Evolutionary conservation across 495 filamentous ascomycete genomes (phyloP), one percentile per base, ranked within the genome.

Genomic region (Eremomyces bilateralis): DNA sequence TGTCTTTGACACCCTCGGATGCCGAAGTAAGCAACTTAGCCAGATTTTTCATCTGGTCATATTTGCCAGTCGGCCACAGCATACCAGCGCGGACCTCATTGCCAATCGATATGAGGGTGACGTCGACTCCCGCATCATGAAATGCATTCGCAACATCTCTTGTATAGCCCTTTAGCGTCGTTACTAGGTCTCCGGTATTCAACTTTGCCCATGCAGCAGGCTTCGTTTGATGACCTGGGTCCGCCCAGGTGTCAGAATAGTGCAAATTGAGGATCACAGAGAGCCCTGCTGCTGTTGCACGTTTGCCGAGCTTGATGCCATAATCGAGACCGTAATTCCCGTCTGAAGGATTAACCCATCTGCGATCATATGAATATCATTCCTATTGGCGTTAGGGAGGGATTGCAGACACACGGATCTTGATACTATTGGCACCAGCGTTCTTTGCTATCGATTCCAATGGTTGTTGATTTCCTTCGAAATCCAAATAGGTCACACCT

Each of bases 241-340:
- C 30, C 12, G 30, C 30, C 64, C 63, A 84, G 4, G 66, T 76
- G 55, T 80, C 72, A 47, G 64, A 70, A 38, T 67, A 69, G 53
- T 81, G 74, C 37, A 82, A 53, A 49, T 83, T 69, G 34, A 82
- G 51, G 42, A 75, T 78, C 10, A 80, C 61, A 0, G 53, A 56
- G 35, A 80, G 53, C 0, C 75, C 74, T 4, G 61, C 67, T n/a
- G 61, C 64, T 42, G 71, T 64, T 11, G 71, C 68, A 30, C 77
- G 57, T 46, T 62, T 56, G 11, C 68, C 78, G 11, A 82, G 59
- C 37, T 65, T 49, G 42, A 83, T 36, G 42, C 76, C 77, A 52
- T 84, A 81, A 25, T 62, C 65, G 10, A 80, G 49, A 45, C 73
- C 64, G 47, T 80, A 81, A 33, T 60, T 56, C 18, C 74, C 71